These are phyloP conservation scores for Eucalyptus polybractea DNA, from an alignment of 345 rosid species.

Conservation along the genomic window DNA sequence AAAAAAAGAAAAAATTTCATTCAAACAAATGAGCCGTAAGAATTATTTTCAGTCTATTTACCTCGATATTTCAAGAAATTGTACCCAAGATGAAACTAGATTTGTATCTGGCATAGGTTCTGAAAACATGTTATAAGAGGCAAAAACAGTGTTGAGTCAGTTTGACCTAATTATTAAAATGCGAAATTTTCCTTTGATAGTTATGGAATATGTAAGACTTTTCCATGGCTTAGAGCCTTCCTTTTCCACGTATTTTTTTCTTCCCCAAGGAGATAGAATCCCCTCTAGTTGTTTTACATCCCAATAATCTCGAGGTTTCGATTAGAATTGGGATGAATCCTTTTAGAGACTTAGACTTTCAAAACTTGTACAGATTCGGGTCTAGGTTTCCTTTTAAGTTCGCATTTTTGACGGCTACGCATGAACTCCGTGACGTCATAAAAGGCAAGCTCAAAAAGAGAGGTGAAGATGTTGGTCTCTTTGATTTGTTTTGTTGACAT, in stretches of 20 bases:
- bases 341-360: background rate
- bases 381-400: background rate
- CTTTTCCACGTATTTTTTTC: no score
- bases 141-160: no score
- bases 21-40: background rate
- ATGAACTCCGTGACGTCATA: background rate
- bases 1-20: rapidly evolving
- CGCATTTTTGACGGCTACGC: background rate
- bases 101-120: background rate
- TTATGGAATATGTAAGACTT: background rate
- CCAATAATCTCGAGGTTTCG: no score
- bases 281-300: no score
- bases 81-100: background rate
- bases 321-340: no score
- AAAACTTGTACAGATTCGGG: background rate
- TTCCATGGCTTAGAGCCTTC: background rate
- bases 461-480: background rate
- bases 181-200: background rate
- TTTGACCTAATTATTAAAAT: background rate
- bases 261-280: no score
- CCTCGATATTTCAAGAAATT: background rate
- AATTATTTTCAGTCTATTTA: background rate
- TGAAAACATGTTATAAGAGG: background rate
- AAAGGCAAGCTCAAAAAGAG: background rate
- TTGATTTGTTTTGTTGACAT: background rate